These are phyloP conservation scores for Talaromyces sp. DNA, from an alignment of 2,329 filamentous ascomycete genomes.

Conservation along the genomic window DNA sequence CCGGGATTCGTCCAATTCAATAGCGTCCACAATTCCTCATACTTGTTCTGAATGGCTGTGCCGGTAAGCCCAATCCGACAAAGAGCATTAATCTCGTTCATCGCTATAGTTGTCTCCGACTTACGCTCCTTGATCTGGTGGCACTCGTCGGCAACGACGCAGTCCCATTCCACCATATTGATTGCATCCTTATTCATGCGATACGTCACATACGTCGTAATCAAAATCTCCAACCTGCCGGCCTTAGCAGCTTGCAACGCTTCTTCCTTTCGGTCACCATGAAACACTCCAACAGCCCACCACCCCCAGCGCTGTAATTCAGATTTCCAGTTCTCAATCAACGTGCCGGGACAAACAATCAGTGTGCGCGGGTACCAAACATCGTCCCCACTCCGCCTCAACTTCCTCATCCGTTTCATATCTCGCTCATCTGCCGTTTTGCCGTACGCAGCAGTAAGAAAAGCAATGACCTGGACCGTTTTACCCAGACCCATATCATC, in stretches of 20 bases:
- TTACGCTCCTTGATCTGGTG: conserved; percentile 78
- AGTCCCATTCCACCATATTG: conserved; percentile 89
- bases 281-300: conserved; percentile 84
- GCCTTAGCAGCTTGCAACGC: conserved; percentile 68
- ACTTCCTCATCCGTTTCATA: conserved; percentile 79
- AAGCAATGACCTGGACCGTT: conserved; percentile 92
- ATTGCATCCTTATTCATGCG: conserved; percentile 68
- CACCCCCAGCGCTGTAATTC: conserved; percentile 90
- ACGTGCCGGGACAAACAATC: conserved; percentile 80
- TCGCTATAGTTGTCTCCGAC: conserved; percentile 75
- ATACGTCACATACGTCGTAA: conserved; percentile 93
- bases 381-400: conserved; percentile 57
- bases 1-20: conserved; percentile 96
- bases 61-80: conserved; percentile 92
- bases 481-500: conserved; percentile 99
- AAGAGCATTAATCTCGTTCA: conserved; percentile 85
- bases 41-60: conserved; percentile 96
- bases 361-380: conserved; percentile 80
- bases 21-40: conserved; percentile 94
- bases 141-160: conserved; percentile 90
- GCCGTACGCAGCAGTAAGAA: conserved; percentile 85
- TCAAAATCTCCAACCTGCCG: conserved; percentile 81
- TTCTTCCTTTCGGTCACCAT: conserved; percentile 68
- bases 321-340: conserved; percentile 87
- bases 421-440: conserved; percentile 90